Percentiles rank a stretch among this genome's conserved stretches.
Evolutionary conservation across 73 alveolate species (phyloP).

Genomic region (Paramecium biaurelia): DNA sequence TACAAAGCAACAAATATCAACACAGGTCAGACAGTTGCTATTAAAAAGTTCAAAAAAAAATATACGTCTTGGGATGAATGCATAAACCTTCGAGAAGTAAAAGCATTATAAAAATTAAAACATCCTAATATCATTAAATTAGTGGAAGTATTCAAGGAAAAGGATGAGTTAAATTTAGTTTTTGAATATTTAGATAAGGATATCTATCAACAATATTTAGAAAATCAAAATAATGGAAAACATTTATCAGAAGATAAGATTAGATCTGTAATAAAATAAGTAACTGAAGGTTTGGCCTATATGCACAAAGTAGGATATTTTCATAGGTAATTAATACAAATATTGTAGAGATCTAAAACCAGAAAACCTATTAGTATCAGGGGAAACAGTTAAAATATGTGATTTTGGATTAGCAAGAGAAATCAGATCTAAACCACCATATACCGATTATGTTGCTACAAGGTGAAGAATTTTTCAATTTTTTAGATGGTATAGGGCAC

Average conservation of each 20-base stretch:
- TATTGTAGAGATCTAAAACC: constrained; percentile 86
- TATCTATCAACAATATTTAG: constrained; percentile 74
- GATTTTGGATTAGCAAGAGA: constrained; percentile 99
- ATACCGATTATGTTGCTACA: constrained; percentile 97
- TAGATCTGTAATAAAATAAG: constrained; percentile 81
- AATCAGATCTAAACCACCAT: constrained; percentile 93
- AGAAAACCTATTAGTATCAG: constrained; percentile 80
- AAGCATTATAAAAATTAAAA: constrained; percentile 87
- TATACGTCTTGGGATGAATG: constrained; percentile 98
- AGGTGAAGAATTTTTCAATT: background rate
- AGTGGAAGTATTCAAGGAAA: constrained; percentile 89
- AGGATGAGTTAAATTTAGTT: constrained; percentile 88
- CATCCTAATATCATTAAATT: constrained; percentile 94
- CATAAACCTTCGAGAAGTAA: constrained; percentile 96
- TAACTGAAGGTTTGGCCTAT: constrained; percentile 92
- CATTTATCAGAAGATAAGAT: constrained; percentile 84
- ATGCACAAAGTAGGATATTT: constrained; percentile 94
- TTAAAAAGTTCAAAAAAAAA: constrained; percentile 90
- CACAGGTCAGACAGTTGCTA: constrained; percentile 94
- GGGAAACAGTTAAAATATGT: constrained; percentile 93
- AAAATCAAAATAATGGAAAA: constrained; percentile 73
- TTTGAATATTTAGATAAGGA: constrained; percentile 93
- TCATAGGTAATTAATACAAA: constrained; percentile 70
- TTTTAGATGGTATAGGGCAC: constrained; percentile 96
- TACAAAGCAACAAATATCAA: constrained; percentile 77